Evolutionary conservation across 768 basidiomycete species (phyloP), one percentile per base, ranked within the genome.

Genomic region (Macrocybe gigantea): DNA sequence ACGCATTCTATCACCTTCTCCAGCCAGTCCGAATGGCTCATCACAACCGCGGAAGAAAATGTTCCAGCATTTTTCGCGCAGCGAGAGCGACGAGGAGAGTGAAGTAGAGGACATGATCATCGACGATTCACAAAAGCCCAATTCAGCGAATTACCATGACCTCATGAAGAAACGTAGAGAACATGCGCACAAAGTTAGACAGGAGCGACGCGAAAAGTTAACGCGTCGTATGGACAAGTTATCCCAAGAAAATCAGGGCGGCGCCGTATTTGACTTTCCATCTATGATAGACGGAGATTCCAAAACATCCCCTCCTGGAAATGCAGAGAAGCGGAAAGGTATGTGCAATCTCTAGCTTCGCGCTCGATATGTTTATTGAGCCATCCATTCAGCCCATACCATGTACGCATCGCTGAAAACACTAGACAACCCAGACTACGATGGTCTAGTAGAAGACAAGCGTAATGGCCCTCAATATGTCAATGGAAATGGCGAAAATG

Each of bases 61-160:
- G 15, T 14, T n/a, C 22, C 10, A 33, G 49, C n/a, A 40, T 11
- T 36, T 52, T 31, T 42, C 32, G 13, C 47, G 48, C 49, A 37
- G 33, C 49, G 12, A 41, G 49, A 53, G 57, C 13, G 65, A 66
- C 31, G 70, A 68, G 34, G 71, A 77, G 49, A 69, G 68, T 12
- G 77, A 78, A 49, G 72, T 78, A 9, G 73, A 77, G 46, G 68
- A 70, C 38, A 80, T 83, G 75, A 52, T 77, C 5, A 56, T 76
- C 11, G 69, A 71, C 42, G 73, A 77, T 49, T 50, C 41, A 12
- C 38, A 30, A 37, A 44, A 41, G 6, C 44, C 48, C 12, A 64
- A 58, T 32, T 59, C 59, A 6, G 45, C 58, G 47, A 56, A 49
- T 37, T 53, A 50, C 46, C 56, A 53, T 38, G 49, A 51, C 38